Evolutionary conservation across 768 basidiomycete species (phyloP).

Genomic region (Tulasnella sp.): DNA sequence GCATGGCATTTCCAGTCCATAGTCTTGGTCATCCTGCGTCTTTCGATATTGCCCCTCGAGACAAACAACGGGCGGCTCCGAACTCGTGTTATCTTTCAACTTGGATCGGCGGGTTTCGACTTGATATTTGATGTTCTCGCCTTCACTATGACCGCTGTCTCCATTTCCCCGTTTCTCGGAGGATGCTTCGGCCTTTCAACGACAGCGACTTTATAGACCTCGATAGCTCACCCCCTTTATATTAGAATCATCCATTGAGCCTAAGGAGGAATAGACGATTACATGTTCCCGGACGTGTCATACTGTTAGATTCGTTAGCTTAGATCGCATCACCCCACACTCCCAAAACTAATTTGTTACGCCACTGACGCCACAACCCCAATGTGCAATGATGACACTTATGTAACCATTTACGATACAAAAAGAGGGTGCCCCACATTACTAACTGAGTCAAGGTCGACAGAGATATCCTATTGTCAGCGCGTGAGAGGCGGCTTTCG

Average conservation of each 20-base stretch:
- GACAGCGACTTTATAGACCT: not conserved
- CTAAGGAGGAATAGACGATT: not conserved
- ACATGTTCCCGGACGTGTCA: too few relatives aligned
- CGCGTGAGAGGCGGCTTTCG: too few relatives aligned
- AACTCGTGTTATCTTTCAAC: not conserved
- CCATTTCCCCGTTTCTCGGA: not conserved
- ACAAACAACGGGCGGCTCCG: not conserved
- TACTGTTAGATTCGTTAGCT: too few relatives aligned
- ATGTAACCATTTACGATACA: too few relatives aligned
- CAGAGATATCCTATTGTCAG: too few relatives aligned
- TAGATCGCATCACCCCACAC: too few relatives aligned
- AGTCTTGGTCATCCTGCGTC: not conserved
- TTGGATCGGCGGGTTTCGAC: not conserved
- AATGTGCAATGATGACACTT: too few relatives aligned
- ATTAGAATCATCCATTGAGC: not conserved
- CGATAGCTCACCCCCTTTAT: not conserved
- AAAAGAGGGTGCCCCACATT: too few relatives aligned
- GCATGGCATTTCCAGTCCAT: not conserved
- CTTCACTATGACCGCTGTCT: not conserved
- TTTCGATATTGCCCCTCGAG: not conserved
- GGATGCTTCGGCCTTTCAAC: not conserved
- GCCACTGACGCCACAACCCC: too few relatives aligned
- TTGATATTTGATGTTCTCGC: not conserved
- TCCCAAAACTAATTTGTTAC: too few relatives aligned
- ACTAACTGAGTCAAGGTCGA: too few relatives aligned